Conservation (phyloP, 306 rosid species). For the Styphnolobium japonicum region DNA sequence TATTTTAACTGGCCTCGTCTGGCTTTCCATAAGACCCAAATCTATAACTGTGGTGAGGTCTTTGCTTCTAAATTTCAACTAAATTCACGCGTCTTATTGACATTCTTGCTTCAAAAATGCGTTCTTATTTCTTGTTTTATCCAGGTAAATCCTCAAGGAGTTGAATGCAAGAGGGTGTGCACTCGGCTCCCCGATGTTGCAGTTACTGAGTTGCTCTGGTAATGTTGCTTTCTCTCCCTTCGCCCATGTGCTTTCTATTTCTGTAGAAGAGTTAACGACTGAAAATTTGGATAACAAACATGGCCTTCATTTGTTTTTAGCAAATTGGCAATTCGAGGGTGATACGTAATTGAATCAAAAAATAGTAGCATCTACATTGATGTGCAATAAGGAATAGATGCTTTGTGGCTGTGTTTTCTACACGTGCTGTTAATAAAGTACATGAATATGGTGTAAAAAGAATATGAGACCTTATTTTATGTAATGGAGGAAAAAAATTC, state of each 20-base stretch:
- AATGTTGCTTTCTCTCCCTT: neutral
- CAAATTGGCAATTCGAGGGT: neutral
- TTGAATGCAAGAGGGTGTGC: constrained; percentile 56
- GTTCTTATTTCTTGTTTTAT: constrained; percentile 6
- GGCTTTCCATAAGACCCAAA: constrained; percentile 84
- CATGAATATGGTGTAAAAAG: neutral
- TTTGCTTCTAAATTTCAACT: constrained; percentile 9
- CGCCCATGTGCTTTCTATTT: neutral
- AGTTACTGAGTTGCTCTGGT: constrained; percentile 69
- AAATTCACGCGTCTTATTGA: neutral
- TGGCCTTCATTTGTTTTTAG: neutral
- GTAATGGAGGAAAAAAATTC: neutral
- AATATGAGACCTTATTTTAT: neutral
- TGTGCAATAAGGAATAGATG: neutral
- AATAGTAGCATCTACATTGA: neutral
- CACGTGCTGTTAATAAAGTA: neutral
- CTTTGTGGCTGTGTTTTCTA: neutral
- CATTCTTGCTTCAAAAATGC: neutral
- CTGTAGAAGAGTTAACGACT: neutral
- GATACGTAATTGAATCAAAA: neutral
- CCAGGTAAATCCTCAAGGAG: constrained; percentile 70
- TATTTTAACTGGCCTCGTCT: constrained; percentile 79
- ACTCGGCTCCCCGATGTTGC: constrained; percentile 55
- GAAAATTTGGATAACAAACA: neutral
- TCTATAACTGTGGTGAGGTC: constrained; percentile 56